A percentile compares a stretch with the other conserved stretches of the same genome.
These are phyloP conservation scores for Meripilus lineatus DNA, from an alignment of 1,284 basidiomycete genomes.

Conservation along the genomic window DNA sequence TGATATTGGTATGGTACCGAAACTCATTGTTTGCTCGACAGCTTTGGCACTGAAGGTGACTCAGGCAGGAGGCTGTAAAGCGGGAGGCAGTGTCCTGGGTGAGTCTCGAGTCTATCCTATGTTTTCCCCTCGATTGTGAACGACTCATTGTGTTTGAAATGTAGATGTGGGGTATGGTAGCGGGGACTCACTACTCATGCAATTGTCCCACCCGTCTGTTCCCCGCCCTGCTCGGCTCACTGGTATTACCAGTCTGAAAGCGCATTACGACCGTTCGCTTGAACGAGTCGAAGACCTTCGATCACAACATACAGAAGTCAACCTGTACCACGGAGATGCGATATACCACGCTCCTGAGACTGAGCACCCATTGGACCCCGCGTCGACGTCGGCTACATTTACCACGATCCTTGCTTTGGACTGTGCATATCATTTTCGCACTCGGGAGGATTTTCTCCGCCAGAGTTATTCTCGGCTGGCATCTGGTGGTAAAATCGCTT, in stretches of 20 bases:
- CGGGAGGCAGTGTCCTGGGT: constrained; percentile 49
- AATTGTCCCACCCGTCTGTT: constrained; percentile 38
- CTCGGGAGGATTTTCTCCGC: constrained; percentile 43
- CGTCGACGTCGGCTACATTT: constrained; percentile 25
- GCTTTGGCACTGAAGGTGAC: constrained; percentile 54
- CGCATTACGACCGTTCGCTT: constrained; percentile 45
- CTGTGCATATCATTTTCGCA: constrained; percentile 68
- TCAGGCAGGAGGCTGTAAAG: constrained; percentile 36
- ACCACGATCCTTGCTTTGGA: constrained; percentile 57
- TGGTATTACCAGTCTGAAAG: constrained; percentile 56
- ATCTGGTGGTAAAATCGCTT: constrained; percentile 50
- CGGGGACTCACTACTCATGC: constrained; percentile 61
- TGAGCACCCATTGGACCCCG: constrained; percentile 39
- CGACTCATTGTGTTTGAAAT: constrained; percentile 2
- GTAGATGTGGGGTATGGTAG: constrained; percentile 63
- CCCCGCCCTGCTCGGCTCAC: constrained; percentile 45
- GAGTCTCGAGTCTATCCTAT: no score
- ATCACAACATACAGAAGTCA: constrained; percentile 17
- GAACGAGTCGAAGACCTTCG: constrained; percentile 33
- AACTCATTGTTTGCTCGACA: constrained; percentile 17
- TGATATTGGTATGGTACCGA: constrained; percentile 1
- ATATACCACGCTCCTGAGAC: constrained; percentile 30
- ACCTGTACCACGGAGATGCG: constrained; percentile 45
- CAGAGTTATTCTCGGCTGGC: constrained; percentile 42
- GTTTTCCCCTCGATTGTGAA: background rate